Base-by-base conservation (phyloP, 306 rosid genomes). In the Acacia melanoxylon region DNA sequence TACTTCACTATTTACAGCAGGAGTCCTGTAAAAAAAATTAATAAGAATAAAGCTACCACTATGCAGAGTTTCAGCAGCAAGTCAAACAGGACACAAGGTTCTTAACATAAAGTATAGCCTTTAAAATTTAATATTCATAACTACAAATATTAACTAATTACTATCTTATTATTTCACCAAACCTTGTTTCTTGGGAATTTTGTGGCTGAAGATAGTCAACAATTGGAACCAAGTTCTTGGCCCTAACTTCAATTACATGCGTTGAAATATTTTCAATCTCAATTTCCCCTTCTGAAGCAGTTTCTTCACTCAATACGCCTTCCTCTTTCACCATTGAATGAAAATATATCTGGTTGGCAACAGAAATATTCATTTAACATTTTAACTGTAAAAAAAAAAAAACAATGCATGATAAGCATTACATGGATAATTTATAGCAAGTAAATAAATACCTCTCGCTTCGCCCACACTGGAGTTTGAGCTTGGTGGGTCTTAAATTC, bases 401-500 rank as follows among this genome's bases (percentile, higher is more conserved):
- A 73, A 78, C 56, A 63, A 76, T 4, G 46, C 40, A 74, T 11
- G 24, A 29, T 54, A 35, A 72, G 29, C 73, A 51, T 19, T 13
- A 58, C 46, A 70, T 31, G 62, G 20, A 82, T n/a, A 63, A 24
- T 59, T 37, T 61, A 24, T 52, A 71, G 31, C 80, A 72, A 72
- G 16, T 45, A 72, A 45, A 72, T 25, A 71, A 44, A 37, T 45
- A 93, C 97, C 97, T 86, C 90, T 31, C 84, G 79, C 75, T 86
- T 93, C 59, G 79, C 88, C 98, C 98, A 93, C 80, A 93, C 48
- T 48, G 91, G 92, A 74, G 70, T 84, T 44, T 49, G 82, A 59
- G 87, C 81, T 83, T 85, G 87, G 83, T 91, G 97, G 89, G 89
- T 93, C 84, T 84, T 93, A 82, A 93, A 85, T 85, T 93, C 98